Percentiles rank a stretch among this genome's conserved stretches.
These are phyloP conservation scores for Rhodotorula sp. DNA, from an alignment of 1,284 basidiomycete species.

Conservation along the genomic window DNA sequence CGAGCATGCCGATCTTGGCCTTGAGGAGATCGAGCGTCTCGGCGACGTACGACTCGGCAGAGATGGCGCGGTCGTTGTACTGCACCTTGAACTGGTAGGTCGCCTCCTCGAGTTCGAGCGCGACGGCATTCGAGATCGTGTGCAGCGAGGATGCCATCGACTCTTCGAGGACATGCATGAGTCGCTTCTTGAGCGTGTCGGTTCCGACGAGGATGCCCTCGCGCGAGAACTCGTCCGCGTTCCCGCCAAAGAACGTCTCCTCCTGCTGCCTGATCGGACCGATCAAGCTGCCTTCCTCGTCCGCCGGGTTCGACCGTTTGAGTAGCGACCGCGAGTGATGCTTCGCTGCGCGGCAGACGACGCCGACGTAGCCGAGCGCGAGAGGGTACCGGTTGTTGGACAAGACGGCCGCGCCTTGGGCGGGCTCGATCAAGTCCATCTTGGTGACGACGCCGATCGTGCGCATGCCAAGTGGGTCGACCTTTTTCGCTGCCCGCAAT, in stretches of 20 bases:
- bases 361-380: constrained; percentile 93
- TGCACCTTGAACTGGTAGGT: constrained; percentile 99
- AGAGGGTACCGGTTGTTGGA: constrained; percentile 93
- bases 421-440: constrained; percentile 92
- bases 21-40: constrained; percentile 95
- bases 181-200: constrained; percentile 75
- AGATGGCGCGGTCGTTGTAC: constrained; percentile 94
- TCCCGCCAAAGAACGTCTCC: constrained; percentile 72
- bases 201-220: constrained; percentile 82
- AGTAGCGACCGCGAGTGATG: constrained; percentile 43
- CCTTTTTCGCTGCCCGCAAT: constrained; percentile 82
- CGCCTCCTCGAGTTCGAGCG: constrained; percentile 93
- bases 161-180: constrained; percentile 96
- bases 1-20: constrained; percentile 82
- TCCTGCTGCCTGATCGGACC: constrained; percentile 68
- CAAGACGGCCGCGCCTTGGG: constrained; percentile 77
- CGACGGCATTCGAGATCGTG: constrained; percentile 92
- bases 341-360: constrained; percentile 75
- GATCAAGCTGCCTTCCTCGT: constrained; percentile 51
- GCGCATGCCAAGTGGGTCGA: constrained; percentile 89
- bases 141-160: constrained; percentile 95
- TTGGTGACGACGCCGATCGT: constrained; percentile 99
- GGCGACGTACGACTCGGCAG: constrained; percentile 94
- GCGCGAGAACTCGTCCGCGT: constrained; percentile 64
- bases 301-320: constrained; percentile 7